Evolutionary conservation across 129 eudicot species (phyloP).

Genomic region (Glebionis coronaria): DNA sequence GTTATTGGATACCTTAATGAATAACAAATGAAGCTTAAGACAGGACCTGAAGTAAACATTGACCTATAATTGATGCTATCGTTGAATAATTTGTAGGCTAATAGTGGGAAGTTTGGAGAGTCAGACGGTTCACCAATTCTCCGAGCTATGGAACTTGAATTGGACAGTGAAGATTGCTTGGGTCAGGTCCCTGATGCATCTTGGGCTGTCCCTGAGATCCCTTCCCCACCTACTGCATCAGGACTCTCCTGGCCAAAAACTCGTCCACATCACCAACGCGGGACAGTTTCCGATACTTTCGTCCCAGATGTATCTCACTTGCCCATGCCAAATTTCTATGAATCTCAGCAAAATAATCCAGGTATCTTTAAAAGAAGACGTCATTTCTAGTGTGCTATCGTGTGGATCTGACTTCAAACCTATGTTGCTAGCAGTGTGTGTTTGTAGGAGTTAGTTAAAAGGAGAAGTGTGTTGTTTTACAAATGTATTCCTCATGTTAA

Average conservation of each 20-base stretch:
- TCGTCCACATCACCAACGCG: conserved; percentile 29
- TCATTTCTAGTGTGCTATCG: conserved; percentile 24
- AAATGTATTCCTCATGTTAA: conserved; percentile 7
- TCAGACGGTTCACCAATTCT: conserved; percentile 62
- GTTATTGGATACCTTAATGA: too few species aligned
- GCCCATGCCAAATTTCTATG: conserved; percentile 24
- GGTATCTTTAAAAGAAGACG: conserved; percentile 40
- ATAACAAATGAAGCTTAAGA: too few species aligned
- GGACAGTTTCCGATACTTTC: conserved; percentile 40
- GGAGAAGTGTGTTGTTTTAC: conserved; percentile 12
- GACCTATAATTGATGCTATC: neutral
- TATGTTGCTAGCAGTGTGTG: conserved; percentile 8
- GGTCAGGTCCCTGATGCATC: conserved; percentile 75
- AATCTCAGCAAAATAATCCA: conserved; percentile 22
- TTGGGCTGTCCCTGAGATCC: conserved; percentile 75
- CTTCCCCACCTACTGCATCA: conserved; percentile 89
- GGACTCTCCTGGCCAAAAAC: conserved; percentile 66
- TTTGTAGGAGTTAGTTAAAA: conserved; percentile 14
- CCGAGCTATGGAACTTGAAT: conserved; percentile 50
- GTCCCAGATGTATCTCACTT: conserved; percentile 70
- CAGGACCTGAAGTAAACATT: too few species aligned
- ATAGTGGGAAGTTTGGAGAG: conserved; percentile 74
- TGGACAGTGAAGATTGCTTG: conserved; percentile 61
- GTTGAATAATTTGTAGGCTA: conserved; percentile 48
- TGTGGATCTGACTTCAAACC: conserved; percentile 1